phyloP scores from a whole-genome alignment of 2,329 filamentous ascomycete genomes.

The Meredithiella fracta region DNA sequence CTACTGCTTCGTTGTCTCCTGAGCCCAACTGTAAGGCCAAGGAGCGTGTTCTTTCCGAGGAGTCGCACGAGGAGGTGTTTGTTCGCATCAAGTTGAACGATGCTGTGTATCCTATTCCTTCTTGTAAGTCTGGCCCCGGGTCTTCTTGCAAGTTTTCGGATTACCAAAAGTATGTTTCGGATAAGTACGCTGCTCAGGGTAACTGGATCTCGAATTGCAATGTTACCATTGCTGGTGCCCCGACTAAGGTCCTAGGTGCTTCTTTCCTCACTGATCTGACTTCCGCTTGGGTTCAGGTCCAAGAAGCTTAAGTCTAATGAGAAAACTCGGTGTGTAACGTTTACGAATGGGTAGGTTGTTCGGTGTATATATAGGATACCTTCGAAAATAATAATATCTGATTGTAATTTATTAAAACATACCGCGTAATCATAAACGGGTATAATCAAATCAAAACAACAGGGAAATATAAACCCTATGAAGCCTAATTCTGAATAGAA shows the following conservation, averaged over 20 bases:
- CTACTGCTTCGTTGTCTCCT: constrained; percentile 14
- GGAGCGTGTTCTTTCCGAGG: constrained; percentile 5
- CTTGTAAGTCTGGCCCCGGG: constrained; percentile 39
- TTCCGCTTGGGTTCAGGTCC: constrained; percentile 22
- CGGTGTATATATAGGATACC: too few relatives aligned
- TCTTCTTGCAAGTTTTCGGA: constrained; percentile 32
- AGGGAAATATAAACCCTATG: neutral
- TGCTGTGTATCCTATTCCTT: constrained; percentile 41
- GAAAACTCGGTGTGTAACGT: neutral
- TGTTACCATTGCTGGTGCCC: constrained; percentile 25
- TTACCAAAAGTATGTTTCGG: constrained; percentile 28
- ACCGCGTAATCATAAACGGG: neutral
- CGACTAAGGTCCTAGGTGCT: constrained; percentile 28
- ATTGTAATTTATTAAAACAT: neutral
- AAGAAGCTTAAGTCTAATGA: neutral
- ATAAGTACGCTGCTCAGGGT: constrained; percentile 32
- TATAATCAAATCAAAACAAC: neutral
- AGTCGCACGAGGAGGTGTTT: constrained; percentile 24
- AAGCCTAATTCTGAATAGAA: too few relatives aligned
- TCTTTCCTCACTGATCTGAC: constrained; percentile 33
- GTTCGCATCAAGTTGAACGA: constrained; percentile 46
- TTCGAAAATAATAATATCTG: neutral
- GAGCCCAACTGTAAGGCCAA: constrained; percentile 7
- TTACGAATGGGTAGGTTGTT: neutral
- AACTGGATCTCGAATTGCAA: constrained; percentile 34